phyloP scores from a whole-genome alignment of 179 eudicot species.

The Patellifolia procumbens region DNA sequence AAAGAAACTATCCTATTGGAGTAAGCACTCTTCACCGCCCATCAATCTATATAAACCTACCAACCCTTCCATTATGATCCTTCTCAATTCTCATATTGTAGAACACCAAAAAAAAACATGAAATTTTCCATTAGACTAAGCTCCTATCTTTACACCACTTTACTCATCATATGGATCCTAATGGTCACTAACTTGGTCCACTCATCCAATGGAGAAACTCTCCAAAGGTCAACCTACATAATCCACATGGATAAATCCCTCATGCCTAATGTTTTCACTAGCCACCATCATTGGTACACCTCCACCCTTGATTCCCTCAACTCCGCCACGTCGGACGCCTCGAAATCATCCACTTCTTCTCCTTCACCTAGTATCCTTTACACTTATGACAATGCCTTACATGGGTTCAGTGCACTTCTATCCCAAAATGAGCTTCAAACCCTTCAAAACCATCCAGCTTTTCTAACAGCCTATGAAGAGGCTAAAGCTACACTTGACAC shows the following conservation, averaged over 20 bases:
- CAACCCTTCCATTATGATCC: conserved; percentile 17
- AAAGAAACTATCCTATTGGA: background rate
- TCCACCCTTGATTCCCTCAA: conserved; percentile 53
- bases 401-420: conserved; percentile 72
- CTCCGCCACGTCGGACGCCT: conserved; percentile 12
- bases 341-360: background rate
- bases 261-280: conserved; percentile 59
- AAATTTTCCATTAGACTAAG: conserved; percentile 15
- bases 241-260: conserved; percentile 68
- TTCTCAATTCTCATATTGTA: background rate
- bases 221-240: conserved; percentile 50
- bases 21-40: conserved; percentile 14
- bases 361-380: conserved; percentile 33
- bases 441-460: conserved; percentile 41
- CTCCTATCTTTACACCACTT: conserved; percentile 13
- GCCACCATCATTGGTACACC: conserved; percentile 72
- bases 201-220: conserved; percentile 18
- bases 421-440: conserved; percentile 46
- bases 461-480: conserved; percentile 56
- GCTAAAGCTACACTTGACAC: conserved; percentile 47
- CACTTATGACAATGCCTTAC: conserved; percentile 61
- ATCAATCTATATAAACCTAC: conserved; percentile 27
- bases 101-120: conserved; percentile 10
- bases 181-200: conserved; percentile 13
- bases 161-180: conserved; percentile 22